These are phyloP conservation scores for Ophiosphaerella korrae DNA, from an alignment of 2,329 filamentous ascomycete genomes.

Conservation along the genomic window DNA sequence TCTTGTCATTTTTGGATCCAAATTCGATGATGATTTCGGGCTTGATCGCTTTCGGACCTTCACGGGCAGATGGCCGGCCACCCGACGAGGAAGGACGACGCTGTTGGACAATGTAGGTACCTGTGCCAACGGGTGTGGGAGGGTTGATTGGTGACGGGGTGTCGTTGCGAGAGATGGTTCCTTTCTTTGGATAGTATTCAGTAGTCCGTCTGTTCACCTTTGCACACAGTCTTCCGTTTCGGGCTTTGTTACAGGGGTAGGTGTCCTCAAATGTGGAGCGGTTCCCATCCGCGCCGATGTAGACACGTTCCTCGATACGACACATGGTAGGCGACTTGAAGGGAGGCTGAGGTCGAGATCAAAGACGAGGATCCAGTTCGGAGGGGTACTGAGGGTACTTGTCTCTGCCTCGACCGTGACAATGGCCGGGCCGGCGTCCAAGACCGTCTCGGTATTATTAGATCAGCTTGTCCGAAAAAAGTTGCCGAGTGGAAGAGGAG, in stretches of 20 bases:
- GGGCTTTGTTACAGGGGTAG: slow-evolving; percentile 32
- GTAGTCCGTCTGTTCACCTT: slow-evolving; percentile 28
- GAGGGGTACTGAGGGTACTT: neutral
- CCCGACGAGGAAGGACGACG: slow-evolving; percentile 30
- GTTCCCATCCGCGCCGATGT: slow-evolving; percentile 31
- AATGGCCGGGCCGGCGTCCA: slow-evolving; percentile 17
- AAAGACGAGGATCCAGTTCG: neutral
- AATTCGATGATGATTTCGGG: slow-evolving; percentile 38
- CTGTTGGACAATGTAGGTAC: slow-evolving; percentile 29
- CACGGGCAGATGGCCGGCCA: slow-evolving; percentile 32
- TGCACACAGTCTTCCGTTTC: slow-evolving; percentile 27
- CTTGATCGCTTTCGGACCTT: slow-evolving; percentile 26
- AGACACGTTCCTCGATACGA: slow-evolving; percentile 38
- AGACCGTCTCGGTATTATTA: slow-evolving; percentile 12
- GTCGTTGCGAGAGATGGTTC: slow-evolving; percentile 24
- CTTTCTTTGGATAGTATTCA: slow-evolving; percentile 27
- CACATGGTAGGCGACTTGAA: slow-evolving; percentile 31
- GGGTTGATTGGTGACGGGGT: slow-evolving; percentile 39
- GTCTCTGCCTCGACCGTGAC: slow-evolving; percentile 16
- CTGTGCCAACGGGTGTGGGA: slow-evolving; percentile 34
- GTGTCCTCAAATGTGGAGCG: slow-evolving; percentile 29
- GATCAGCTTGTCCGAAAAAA: slow-evolving; percentile 24
- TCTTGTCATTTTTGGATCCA: slow-evolving; percentile 32
- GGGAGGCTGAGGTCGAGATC: neutral
- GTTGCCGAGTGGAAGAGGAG: slow-evolving; percentile 26